Base-by-base conservation (phyloP, 768 basidiomycete genomes). In the Amyloporia xantha region DNA sequence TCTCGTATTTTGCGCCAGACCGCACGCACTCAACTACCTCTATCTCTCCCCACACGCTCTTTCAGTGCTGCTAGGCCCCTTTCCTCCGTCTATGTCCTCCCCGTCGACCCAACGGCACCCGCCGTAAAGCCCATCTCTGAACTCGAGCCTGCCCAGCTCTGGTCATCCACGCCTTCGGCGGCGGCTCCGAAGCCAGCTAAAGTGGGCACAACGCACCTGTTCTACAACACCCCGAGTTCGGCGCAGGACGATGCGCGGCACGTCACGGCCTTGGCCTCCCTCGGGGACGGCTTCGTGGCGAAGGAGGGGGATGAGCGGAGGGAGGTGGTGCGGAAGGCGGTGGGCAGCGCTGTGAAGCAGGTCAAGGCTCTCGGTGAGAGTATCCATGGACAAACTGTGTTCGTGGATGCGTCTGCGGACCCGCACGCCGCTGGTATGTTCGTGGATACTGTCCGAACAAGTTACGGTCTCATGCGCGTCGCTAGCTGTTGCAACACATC, bases 401-500 rank as follows among this genome's bases (percentile, higher is more conserved):
- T 69, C 20, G 67, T 91, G 44, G 87, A 91, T 62, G 78, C 76
- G 21, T 75, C 77, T 5, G 52, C 62, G 1, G 86, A 91, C 64
- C 75, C 86, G 19, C 88, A 91, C 53, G 89, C 87, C 51, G 81
- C 88, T 52, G 86, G 88, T 86, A 40, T 45, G 44, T 40, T 38
- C 19, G n/a, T n/a, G n/a, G n/a, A n/a, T n/a, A n/a, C n/a, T n/a
- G n/a, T n/a, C n/a, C n/a, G n/a, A n/a, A n/a, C n/a, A n/a, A n/a
- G n/a, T n/a, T n/a, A n/a, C n/a, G n/a, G n/a, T n/a, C n/a, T n/a
- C 1, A 21, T 28, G 1, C 24, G 3, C 21, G n/a, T 12, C 13
- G 20, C 5, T 55, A 84, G 89, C 90, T 38, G 87, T 90, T 42
- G 88, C 82, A 4, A 80, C 91, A 2, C 75, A 88, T 56, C 71